Evolutionary conservation across 1,284 basidiomycete species (phyloP), one percentile per base, ranked within the genome.

Genomic region (Malassezia japonica): DNA sequence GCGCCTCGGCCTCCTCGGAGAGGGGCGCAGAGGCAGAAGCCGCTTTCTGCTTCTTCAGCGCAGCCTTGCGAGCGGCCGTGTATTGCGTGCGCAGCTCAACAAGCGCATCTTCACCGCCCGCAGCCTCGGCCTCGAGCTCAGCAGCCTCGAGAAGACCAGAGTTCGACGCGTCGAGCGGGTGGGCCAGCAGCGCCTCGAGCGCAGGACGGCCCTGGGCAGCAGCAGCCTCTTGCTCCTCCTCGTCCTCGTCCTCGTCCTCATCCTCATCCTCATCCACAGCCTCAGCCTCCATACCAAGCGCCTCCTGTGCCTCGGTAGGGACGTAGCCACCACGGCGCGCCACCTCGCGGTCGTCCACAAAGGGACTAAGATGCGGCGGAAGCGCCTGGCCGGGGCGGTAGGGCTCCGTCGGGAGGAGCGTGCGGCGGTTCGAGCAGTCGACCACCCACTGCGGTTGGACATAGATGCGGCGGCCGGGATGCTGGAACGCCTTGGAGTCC

Each of bases 361-460:
- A 99, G 16, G 94, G 94, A 77, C 87, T 92, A 57, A 98, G 74
- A 76, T 98, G 94, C 28, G 94, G 91, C 5, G 94, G 94, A 37
- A 98, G 80, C 2, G 82, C 81, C 62, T 83, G 81, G 1, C 91
- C 94, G 61, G 90, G 90, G 9, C 78, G 80, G 72, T 98, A 98
- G 40, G 81, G 78, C 51, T 85, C 90, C 62, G 91, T 86, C 1
- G 88, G 79, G 28, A 96, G 78, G 49, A 95, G 79, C 72, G 81
- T 87, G 16, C 83, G 82, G 20, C 83, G 81, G 74, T 98, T 98
- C 68, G 94, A 83, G 70, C 86, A 94, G 75, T 99, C 94, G 29
- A 91, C 86, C 24, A 96, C 81, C 92, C 94, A 98, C 75, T 98
- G 94, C 15, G 94, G 94, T 75, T 98, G 94, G 8, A 98, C 80